Conservation (phyloP, 257 asterid genomes). For the Solanum chilense region DNA sequence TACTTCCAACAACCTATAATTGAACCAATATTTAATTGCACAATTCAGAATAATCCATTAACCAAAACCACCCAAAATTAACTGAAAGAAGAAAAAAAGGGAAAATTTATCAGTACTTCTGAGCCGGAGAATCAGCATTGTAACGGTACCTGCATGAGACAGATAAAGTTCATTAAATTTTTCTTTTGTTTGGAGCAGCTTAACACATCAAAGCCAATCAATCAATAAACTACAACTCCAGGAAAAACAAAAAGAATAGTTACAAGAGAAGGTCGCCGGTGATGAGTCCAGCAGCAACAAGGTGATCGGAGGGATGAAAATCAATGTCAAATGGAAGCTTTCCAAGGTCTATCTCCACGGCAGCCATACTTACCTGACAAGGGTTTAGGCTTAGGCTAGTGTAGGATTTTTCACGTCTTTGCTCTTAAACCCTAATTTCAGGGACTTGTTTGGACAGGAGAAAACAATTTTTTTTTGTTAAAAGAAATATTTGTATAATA, state of each 20-base stretch:
- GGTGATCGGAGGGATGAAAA: constrained; percentile 66
- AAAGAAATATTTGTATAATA: no score
- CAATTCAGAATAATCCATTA: neutral
- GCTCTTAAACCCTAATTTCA: neutral
- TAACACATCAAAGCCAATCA: neutral
- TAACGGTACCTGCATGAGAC: constrained; percentile 43
- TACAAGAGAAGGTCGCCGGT: constrained; percentile 65
- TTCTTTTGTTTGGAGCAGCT: neutral
- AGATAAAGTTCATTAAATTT: neutral
- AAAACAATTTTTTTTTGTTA: neutral
- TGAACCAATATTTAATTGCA: neutral
- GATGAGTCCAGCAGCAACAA: constrained; percentile 79
- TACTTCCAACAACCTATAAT: constrained; percentile 52
- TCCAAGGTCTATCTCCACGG: constrained; percentile 65
- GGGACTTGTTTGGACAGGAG: neutral
- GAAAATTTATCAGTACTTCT: constrained; percentile 27
- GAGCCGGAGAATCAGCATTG: constrained; percentile 46
- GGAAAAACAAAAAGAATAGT: neutral
- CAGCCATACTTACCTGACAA: neutral
- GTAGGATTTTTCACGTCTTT: neutral
- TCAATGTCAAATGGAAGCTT: constrained; percentile 67
- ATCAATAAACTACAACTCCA: neutral
- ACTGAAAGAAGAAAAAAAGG: neutral
- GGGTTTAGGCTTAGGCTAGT: neutral
- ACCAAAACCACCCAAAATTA: neutral